Evolutionary conservation across 208 protist species (phyloP).

Genomic region (Wallacemonas sp.): DNA sequence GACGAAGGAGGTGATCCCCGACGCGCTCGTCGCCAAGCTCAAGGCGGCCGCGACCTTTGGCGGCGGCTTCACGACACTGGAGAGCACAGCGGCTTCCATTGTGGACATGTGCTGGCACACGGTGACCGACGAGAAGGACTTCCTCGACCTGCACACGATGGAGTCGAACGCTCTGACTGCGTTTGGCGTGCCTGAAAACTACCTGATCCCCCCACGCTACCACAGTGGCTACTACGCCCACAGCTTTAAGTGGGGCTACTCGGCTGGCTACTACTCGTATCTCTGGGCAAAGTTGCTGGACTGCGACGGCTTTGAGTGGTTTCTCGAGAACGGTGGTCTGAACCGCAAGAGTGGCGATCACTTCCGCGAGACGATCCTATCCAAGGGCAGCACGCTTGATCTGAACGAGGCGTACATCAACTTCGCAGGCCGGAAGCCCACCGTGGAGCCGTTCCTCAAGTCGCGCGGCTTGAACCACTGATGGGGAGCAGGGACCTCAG

Average conservation of each 20-base stretch:
- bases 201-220: conserved; percentile 42
- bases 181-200: conserved; percentile 16
- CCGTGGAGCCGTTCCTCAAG: conserved; percentile 1
- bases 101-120: conserved; percentile 68
- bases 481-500: background rate
- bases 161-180: conserved; percentile 28
- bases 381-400: conserved; percentile 47
- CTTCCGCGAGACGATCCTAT: conserved; percentile 74
- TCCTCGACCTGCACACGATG: conserved; percentile 29
- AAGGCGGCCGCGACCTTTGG: conserved; percentile 29
- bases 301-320: conserved; percentile 68
- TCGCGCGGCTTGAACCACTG: background rate
- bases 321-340: conserved; percentile 65
- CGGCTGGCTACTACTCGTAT: conserved; percentile 79
- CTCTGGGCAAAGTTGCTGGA: conserved; percentile 71
- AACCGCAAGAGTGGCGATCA: conserved; percentile 51
- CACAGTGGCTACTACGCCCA: conserved; percentile 56
- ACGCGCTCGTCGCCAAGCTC: conserved; percentile 54
- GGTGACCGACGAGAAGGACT: conserved; percentile 30
- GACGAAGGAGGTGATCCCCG: conserved; percentile 53
- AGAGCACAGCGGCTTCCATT: conserved; percentile 46
- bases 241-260: conserved; percentile 71
- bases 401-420: conserved; percentile 47
- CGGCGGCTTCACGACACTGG: conserved; percentile 54
- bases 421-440: conserved; percentile 42